phyloP scores from a whole-genome alignment of 2,329 filamentous ascomycete species.

The Clarireedia hainanense region DNA sequence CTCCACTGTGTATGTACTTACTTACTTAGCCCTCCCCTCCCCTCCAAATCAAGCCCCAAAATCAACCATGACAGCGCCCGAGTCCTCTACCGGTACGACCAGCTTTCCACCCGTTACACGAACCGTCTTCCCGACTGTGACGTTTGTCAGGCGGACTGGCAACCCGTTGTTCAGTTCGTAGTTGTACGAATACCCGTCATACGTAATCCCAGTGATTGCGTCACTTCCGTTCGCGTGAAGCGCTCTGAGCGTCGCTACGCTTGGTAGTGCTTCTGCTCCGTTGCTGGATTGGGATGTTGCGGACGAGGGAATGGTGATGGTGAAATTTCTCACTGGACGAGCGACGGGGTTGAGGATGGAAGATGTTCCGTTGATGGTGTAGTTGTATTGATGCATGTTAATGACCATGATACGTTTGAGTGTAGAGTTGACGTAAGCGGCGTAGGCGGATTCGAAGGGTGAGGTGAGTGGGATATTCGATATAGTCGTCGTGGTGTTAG shows the following conservation, averaged over 20 bases:
- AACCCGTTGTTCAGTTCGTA: slow-evolving; percentile 46
- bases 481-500: slow-evolving; percentile 33
- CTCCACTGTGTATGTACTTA: no score
- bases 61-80: slow-evolving; percentile 30
- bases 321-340: slow-evolving; percentile 34
- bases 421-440: slow-evolving; percentile 38
- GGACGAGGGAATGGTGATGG: slow-evolving; percentile 31
- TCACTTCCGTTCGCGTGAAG: slow-evolving; percentile 55
- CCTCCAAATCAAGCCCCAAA: slow-evolving; percentile 7
- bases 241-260: slow-evolving; percentile 35
- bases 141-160: slow-evolving; percentile 46
- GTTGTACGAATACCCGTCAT: slow-evolving; percentile 55
- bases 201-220: slow-evolving; percentile 53
- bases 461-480: slow-evolving; percentile 37
- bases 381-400: slow-evolving; percentile 54
- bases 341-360: slow-evolving; percentile 22
- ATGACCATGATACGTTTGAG: slow-evolving; percentile 45
- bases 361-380: slow-evolving; percentile 37
- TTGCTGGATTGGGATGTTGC: slow-evolving; percentile 9
- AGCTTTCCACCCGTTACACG: slow-evolving; percentile 32
- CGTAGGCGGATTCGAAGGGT: slow-evolving; percentile 44
- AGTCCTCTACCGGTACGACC: slow-evolving; percentile 35
- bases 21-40: no score
- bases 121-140: slow-evolving; percentile 43
- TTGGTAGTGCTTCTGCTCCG: background rate